Base-by-base conservation (phyloP, 148 eudicot genomes). In the Agrostemma githago region DNA sequence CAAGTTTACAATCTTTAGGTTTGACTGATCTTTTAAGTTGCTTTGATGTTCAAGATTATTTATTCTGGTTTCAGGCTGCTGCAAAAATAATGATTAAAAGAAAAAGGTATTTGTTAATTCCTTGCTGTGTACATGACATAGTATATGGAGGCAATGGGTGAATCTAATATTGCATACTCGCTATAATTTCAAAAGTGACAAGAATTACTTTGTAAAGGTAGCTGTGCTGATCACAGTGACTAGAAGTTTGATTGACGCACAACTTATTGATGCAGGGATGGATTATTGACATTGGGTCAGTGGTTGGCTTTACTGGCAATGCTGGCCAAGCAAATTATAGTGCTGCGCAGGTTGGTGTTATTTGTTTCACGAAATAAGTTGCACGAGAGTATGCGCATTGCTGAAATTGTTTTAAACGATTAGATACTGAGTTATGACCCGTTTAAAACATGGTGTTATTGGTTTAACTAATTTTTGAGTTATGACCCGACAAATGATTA, bases 261-360 rank as follows among this genome's bases (percentile, higher is more conserved):
- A 67, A 38, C 56, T 20, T 14, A 59, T 61, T 44, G 44, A 76
- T 84, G 38, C 85, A 93, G 97, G 98, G 98, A 60, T 88, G 92
- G 79, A 90, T 92, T 11, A 90, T 90, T 63, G 90, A 90, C 80
- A 85, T 92, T 62, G 86, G 96, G 53, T 92, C 98, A 44, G 90
- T 92, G 57, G 93, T 89, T 74, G 98, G 95, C 80, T 84, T 91
- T 57, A 78, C 84, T 80, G 98, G 98, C 77, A 93, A 93, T 82
- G 84, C 77, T 78, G 97, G 97, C 70, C 98, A 93, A 85, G 97
- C 95, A 63, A 93, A 91, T 80, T 93, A 93, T 73, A 88, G 97
- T 87, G 97, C 97, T 78, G 98, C 97, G 71, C 91, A 93, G 83
- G 97, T 95, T 19, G 98, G 98, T 58, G 97, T 93, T 9, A 89